Evolutionary conservation across 2,329 filamentous ascomycete species (phyloP).

Genomic region (Dactylellina leptospora): DNA sequence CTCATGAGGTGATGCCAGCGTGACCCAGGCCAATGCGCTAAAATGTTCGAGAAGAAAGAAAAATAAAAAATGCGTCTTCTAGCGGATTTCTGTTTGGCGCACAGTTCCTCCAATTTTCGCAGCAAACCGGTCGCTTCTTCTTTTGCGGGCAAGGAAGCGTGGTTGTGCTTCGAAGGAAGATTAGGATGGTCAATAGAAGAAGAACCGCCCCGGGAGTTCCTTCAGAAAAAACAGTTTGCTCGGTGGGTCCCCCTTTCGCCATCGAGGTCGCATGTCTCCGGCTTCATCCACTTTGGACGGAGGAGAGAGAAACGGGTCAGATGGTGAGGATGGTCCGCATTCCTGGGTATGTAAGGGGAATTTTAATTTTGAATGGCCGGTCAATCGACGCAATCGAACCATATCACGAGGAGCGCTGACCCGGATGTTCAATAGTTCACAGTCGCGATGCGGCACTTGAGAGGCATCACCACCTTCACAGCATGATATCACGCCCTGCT

Average conservation of each 20-base stretch:
- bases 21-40: constrained; percentile 32
- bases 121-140: constrained; percentile 7
- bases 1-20: constrained; percentile 42
- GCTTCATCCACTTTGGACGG: constrained; percentile 24
- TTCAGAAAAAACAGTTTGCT: constrained; percentile 25
- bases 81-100: constrained; percentile 2
- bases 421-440: background rate
- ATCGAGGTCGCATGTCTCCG: constrained; percentile 14
- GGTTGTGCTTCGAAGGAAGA: background rate
- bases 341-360: constrained; percentile 52
- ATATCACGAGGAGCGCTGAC: too few species aligned
- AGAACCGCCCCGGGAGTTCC: constrained; percentile 35
- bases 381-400: too few species aligned
- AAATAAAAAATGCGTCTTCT: constrained; percentile 2
- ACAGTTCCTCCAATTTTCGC: constrained; percentile 29
- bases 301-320: constrained; percentile 18
- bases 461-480: constrained; percentile 29
- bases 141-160: constrained; percentile 17
- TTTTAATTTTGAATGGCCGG: constrained; percentile 34
- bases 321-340: constrained; percentile 26
- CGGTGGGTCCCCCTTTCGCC: constrained; percentile 23
- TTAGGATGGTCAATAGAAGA: background rate
- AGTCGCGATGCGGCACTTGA: constrained; percentile 39
- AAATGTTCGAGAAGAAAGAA: constrained; percentile 48
- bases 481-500: background rate